Percentiles rank a stretch among this genome's conserved stretches.
phyloP scores from a whole-genome alignment of 495 filamentous ascomycete genomes.

The Aspergillus coremiiformis region DNA sequence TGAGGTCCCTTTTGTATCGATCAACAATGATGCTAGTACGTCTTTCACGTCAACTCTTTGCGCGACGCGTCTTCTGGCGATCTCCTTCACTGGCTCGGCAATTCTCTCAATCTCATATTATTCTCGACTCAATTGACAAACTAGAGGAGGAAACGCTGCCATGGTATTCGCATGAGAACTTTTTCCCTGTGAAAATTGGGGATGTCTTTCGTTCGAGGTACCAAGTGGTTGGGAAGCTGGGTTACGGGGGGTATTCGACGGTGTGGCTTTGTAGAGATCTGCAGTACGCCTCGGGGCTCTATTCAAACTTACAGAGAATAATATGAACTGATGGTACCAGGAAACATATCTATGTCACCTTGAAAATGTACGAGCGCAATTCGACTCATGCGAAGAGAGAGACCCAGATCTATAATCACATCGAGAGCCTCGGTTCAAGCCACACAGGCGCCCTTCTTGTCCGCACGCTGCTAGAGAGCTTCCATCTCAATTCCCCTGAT shows the following conservation, averaged over 20 bases:
- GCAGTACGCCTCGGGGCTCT: slow-evolving; percentile 18
- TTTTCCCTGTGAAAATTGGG: slow-evolving; percentile 44
- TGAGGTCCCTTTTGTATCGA: too few relatives aligned
- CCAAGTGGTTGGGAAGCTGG: slow-evolving; percentile 47
- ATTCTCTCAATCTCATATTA: slow-evolving; percentile 2
- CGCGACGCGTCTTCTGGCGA: background rate
- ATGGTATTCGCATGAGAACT: slow-evolving; percentile 30
- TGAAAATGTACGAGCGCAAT: slow-evolving; percentile 15
- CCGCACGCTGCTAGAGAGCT: slow-evolving; percentile 12
- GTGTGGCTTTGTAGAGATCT: slow-evolving; percentile 48
- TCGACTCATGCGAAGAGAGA: slow-evolving; percentile 12
- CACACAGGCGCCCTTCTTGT: slow-evolving; percentile 14
- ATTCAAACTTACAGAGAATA: background rate
- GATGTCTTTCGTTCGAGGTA: slow-evolving; percentile 43
- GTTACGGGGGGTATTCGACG: slow-evolving; percentile 44
- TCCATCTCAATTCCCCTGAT: slow-evolving; percentile 15
- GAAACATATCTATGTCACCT: slow-evolving; percentile 15
- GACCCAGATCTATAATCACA: slow-evolving; percentile 13
- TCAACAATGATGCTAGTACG: too few relatives aligned
- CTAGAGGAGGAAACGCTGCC: slow-evolving; percentile 20
- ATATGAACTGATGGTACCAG: slow-evolving; percentile 5
- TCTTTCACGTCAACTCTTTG: background rate
- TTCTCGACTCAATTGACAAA: slow-evolving; percentile 10
- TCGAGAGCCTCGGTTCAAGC: slow-evolving; percentile 6
- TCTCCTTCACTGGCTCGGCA: slow-evolving; percentile 1